Evolutionary conservation across 495 filamentous ascomycete species (phyloP).

Genomic region (Poronia punctata): DNA sequence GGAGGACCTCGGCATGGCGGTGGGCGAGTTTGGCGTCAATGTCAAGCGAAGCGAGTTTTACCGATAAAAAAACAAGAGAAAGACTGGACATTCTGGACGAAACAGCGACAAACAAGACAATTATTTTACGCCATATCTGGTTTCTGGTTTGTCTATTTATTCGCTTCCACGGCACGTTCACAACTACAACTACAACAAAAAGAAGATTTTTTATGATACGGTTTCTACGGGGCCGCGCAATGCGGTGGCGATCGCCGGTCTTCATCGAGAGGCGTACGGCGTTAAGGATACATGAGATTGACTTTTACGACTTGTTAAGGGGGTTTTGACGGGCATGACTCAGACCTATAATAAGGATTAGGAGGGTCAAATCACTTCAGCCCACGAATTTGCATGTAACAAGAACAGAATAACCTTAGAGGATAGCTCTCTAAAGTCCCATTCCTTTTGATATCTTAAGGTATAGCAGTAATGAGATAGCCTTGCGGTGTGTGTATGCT

Average conservation of each 20-base stretch:
- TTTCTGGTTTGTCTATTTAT: too few species aligned
- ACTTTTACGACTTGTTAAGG: not conserved
- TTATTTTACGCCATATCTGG: too few species aligned
- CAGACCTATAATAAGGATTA: too few species aligned
- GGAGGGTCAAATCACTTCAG: too few species aligned
- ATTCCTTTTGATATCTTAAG: too few species aligned
- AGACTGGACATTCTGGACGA: too few species aligned
- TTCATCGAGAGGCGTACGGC: constrained; percentile 10
- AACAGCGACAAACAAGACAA: too few species aligned
- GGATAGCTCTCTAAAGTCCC: too few species aligned
- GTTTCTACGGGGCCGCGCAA: not conserved
- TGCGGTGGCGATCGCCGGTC: not conserved
- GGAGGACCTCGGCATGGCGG: constrained; percentile 97
- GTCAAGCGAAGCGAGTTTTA: constrained; percentile 97
- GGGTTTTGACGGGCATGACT: constrained; percentile 2
- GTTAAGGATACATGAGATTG: constrained; percentile 3
- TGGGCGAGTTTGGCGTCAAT: constrained; percentile 94
- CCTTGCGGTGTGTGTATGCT: too few species aligned
- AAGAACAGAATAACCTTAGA: constrained; percentile 19
- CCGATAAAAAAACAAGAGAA: constrained; percentile 47
- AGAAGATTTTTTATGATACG: not conserved
- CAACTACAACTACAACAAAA: too few species aligned
- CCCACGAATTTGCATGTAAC: constrained; percentile 2
- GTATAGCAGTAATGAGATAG: too few species aligned
- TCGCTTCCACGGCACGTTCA: too few species aligned